Evolutionary conservation across 2,329 filamentous ascomycete species (phyloP).

Genomic region (Tolypocladium ophioglossoides): DNA sequence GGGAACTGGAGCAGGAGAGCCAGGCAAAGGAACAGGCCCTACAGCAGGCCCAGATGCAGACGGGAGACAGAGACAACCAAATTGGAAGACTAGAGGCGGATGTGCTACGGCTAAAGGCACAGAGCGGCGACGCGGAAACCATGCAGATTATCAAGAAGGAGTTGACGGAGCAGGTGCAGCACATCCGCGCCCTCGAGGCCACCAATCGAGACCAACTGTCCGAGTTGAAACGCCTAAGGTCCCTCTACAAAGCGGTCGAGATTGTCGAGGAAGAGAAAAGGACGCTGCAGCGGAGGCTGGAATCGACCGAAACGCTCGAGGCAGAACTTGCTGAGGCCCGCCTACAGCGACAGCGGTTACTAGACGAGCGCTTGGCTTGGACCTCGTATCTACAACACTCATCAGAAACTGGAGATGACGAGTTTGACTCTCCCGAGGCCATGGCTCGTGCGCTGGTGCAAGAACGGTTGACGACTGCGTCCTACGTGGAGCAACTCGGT

Average conservation of each 20-base stretch:
- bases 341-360: constrained; percentile 73
- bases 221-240: constrained; percentile 74
- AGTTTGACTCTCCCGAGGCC: constrained; percentile 81
- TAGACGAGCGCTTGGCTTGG: constrained; percentile 84
- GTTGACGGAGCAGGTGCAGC: constrained; percentile 81
- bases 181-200: constrained; percentile 75
- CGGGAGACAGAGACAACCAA: constrained; percentile 59
- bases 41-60: constrained; percentile 51
- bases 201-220: constrained; percentile 67
- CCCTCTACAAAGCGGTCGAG: constrained; percentile 77
- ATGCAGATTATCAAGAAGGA: constrained; percentile 78
- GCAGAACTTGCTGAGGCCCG: constrained; percentile 68
- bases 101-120: constrained; percentile 71
- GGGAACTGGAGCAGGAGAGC: constrained; percentile 50
- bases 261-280: constrained; percentile 94
- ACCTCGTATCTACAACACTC: constrained; percentile 70
- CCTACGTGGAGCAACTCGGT: constrained; percentile 72
- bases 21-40: constrained; percentile 45
- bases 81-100: constrained; percentile 72
- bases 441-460: constrained; percentile 76
- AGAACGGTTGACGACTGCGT: constrained; percentile 69
- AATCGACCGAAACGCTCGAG: constrained; percentile 63
- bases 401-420: constrained; percentile 46
- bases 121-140: constrained; percentile 78
- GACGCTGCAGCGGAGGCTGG: constrained; percentile 65